These are phyloP conservation scores for Botryotinia globosa DNA, from an alignment of 2,329 filamentous ascomycete species.

Conservation along the genomic window DNA sequence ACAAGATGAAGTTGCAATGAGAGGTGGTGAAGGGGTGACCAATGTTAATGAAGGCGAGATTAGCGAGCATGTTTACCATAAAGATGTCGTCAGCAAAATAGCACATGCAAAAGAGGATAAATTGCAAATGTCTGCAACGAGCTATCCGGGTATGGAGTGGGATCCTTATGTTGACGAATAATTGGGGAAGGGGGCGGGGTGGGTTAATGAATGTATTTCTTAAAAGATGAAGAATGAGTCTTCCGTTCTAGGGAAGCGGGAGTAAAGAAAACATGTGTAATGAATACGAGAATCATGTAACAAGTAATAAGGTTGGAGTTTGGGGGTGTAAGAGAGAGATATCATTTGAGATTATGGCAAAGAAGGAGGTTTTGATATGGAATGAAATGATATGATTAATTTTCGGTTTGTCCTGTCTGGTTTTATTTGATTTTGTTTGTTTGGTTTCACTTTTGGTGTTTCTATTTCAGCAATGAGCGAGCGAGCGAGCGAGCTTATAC, in stretches of 20 bases:
- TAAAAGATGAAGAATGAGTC: too few relatives aligned
- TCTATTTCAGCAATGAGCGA: neutral
- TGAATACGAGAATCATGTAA: neutral
- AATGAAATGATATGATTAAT: neutral
- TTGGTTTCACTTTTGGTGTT: neutral
- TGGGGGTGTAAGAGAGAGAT: neutral
- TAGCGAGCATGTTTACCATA: slow-evolving; percentile 36
- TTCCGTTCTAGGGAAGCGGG: too few relatives aligned
- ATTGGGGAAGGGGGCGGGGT: too few relatives aligned
- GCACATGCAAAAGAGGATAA: slow-evolving; percentile 39
- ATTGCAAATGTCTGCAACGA: slow-evolving; percentile 62
- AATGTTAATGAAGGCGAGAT: slow-evolving; percentile 37
- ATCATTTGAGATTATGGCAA: neutral
- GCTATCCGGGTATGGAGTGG: slow-evolving; percentile 69
- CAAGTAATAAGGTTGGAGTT: neutral
- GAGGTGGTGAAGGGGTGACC: neutral
- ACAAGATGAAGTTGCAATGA: neutral
- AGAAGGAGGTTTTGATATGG: neutral
- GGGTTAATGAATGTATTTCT: neutral
- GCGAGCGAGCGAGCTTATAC: neutral
- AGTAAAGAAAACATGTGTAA: neutral
- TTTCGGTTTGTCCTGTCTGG: neutral
- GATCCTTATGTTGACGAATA: slow-evolving; percentile 12
- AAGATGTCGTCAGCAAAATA: slow-evolving; percentile 22
- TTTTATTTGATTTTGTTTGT: neutral